Evolutionary conservation across 257 asterid genomes (phyloP), one percentile per base, ranked within the genome.

Genomic region (Scutellaria minor): DNA sequence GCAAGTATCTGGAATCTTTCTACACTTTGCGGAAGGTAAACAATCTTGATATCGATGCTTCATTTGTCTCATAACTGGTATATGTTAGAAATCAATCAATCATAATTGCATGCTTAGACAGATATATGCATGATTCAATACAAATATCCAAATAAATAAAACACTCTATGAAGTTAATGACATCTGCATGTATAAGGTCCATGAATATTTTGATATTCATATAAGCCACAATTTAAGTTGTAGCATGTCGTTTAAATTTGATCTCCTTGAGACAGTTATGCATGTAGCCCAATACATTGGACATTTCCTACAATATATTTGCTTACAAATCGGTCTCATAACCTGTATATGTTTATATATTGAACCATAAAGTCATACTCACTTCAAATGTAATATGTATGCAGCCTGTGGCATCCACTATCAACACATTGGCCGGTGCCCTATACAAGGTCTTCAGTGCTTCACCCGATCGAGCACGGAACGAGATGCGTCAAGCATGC

Each of bases 361-460:
- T 35, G 46, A 7, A 35, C 44, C 7, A 6, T 58, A 53, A 62
- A 50, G 10, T 15, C 3, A 7, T 50, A 27, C 74, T 77, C 41
- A 68, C 57, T 48, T 75, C 27, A 12, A 77, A 64, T 51, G 13
- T 27, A 31, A 31, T 6, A 53, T 14, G 70, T 71, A 5, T 51
- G 74, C 81, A 84, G 89, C 89, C 89, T 8, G 86, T 84, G 62
- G 89, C 89, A 31, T 79, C 89, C 47, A 84, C 89, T 12, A 84
- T 84, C 81, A 84, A 84, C 78, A 84, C 86, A 39, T 77, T 84
- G 71, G 86, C 89, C 0, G 89, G 86, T 13, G 86, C 89, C 40
- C 80, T 84, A 2, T 82, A 84, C 77, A 82, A 78, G 73, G 89
- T 84, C 22, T 84, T 84, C 40, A 82, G 89, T 22, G 75, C 86